Evolutionary conservation across 108 stramenopile genomes (phyloP).

Genomic region (Nannochloropsis gaditana): DNA sequence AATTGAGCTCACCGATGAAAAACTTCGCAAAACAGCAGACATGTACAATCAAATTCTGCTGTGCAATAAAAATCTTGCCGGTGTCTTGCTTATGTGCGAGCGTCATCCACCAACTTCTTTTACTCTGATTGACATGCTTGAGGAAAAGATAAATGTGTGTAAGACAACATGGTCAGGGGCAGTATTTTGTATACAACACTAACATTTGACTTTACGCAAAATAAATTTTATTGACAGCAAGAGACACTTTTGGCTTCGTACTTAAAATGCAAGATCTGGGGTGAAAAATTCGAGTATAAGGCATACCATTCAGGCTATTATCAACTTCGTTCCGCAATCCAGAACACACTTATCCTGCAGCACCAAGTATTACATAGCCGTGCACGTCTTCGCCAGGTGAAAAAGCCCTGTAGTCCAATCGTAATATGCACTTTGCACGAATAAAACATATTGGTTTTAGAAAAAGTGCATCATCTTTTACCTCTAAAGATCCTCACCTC

Average conservation of each 20-base stretch:
- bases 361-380: not conserved
- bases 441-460: no score
- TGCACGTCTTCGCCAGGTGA: not conserved
- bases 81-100: conserved; percentile 39
- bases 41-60: not conserved
- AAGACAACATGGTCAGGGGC: not conserved
- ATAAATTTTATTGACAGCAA: not conserved
- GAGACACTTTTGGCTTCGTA: not conserved
- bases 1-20: not conserved
- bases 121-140: not conserved
- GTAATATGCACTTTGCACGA: no score
- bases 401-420: no score
- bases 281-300: not conserved
- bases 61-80: conserved; percentile 23
- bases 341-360: not conserved
- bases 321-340: not conserved
- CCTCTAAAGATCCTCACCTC: no score
- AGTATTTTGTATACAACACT: no score
- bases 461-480: no score
- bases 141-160: not conserved
- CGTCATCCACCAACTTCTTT: conserved; percentile 32
- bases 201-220: no score
- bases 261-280: not conserved
- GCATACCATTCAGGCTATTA: not conserved
- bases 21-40: not conserved